These are phyloP conservation scores for Pseudogymnoascus sp. DNA, from an alignment of 2,329 filamentous ascomycete genomes.

Conservation along the genomic window DNA sequence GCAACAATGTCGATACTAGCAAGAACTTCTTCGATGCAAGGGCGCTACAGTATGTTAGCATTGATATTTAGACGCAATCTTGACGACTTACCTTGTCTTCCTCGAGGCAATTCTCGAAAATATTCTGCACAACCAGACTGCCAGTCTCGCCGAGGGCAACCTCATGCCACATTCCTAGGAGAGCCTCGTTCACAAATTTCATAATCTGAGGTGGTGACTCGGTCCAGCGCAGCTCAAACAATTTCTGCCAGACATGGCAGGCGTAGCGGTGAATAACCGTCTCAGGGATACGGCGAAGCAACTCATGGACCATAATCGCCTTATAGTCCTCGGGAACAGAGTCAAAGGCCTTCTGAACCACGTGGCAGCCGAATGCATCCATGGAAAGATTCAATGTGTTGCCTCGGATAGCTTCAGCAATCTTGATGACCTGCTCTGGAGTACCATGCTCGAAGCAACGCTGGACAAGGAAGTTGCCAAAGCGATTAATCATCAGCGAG, in stretches of 20 bases:
- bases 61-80: neutral
- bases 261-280: constrained; percentile 98
- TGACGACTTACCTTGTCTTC: constrained; percentile 75
- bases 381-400: constrained; percentile 92
- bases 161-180: constrained; percentile 97
- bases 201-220: constrained; percentile 95
- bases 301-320: constrained; percentile 95
- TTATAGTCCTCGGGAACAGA: constrained; percentile 97
- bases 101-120: constrained; percentile 98
- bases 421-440: constrained; percentile 86
- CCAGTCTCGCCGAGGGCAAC: constrained; percentile 95
- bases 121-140: constrained; percentile 96
- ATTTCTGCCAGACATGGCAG: constrained; percentile 98
- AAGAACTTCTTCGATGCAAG: constrained; percentile 94
- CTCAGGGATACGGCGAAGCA: constrained; percentile 89
- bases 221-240: constrained; percentile 95
- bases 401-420: constrained; percentile 87
- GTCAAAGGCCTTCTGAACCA: constrained; percentile 97
- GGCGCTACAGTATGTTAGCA: constrained; percentile 53
- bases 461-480: constrained; percentile 97
- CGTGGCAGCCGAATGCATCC: constrained; percentile 97
- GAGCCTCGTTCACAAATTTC: constrained; percentile 93
- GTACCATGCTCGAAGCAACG: constrained; percentile 98
- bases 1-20: constrained; percentile 92
- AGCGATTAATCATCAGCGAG: constrained; percentile 94